A percentile compares a stretch with the other conserved stretches of the same genome.
Evolutionary conservation across 306 rosid genomes (phyloP).

Genomic region (Datisca glomerata): DNA sequence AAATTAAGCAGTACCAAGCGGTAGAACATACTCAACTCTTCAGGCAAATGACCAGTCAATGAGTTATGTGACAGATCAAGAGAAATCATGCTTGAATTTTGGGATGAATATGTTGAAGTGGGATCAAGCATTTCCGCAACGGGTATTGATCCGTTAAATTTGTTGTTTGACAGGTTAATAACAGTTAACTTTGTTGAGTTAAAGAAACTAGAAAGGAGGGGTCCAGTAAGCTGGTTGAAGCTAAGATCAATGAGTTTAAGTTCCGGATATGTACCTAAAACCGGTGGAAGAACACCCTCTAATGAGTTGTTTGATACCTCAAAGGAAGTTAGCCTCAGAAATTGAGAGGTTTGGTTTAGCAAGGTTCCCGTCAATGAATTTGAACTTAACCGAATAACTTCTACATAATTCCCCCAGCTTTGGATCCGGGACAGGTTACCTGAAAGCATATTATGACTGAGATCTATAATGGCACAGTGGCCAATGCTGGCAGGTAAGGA

Average conservation of each 20-base stretch:
- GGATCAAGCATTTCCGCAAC: conserved; percentile 15
- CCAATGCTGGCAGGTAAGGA: conserved; percentile 57
- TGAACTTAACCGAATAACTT: conserved; percentile 52
- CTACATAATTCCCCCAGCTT: conserved; percentile 69
- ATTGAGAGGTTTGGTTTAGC: conserved; percentile 38
- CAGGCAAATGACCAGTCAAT: conserved; percentile 46
- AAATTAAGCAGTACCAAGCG: conserved; percentile 45
- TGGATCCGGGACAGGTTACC: conserved; percentile 51
- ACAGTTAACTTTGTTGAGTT: conserved; percentile 42
- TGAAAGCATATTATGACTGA: conserved; percentile 55
- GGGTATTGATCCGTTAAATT: conserved; percentile 46
- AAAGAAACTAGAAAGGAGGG: conserved; percentile 43
- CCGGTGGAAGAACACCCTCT: conserved; percentile 53
- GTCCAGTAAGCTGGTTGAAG: conserved; percentile 49
- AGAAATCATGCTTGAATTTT: conserved; percentile 32
- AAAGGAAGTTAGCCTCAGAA: conserved; percentile 46
- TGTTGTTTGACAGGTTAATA: conserved; percentile 52
- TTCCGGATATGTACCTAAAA: conserved; percentile 53
- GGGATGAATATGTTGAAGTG: conserved; percentile 15
- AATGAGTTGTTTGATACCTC: conserved; percentile 51
- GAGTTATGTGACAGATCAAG: conserved; percentile 69
- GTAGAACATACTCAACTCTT: conserved; percentile 34
- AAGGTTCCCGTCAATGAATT: conserved; percentile 52
- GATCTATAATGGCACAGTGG: conserved; percentile 48
- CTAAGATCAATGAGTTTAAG: conserved; percentile 57